Evolutionary conservation across 2,329 filamentous ascomycete species (phyloP), one percentile per base, ranked within the genome.

Genomic region (Sclerotinia nivalis): DNA sequence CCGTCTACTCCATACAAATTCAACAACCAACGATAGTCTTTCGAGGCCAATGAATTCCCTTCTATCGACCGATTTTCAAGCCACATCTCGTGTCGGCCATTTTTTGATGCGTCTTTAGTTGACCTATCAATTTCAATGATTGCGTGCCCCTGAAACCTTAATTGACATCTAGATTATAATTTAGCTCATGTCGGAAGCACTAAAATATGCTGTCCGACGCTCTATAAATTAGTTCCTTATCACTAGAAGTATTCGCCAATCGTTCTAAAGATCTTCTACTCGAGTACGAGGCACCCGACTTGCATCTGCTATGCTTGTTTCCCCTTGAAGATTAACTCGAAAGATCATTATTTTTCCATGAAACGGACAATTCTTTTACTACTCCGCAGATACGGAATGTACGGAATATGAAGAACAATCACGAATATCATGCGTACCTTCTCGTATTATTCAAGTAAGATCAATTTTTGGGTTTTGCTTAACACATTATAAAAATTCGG

Each of bases 201-300:
- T 37, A 59, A 59, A 25, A 40, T 59, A 43, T 37, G 12, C 9
- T 40, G 55, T 59, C 40, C 56, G 37, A 45, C n/a, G 37, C 40
- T n/a, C 22, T 50, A 25, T 50, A 50, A 13, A 25, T 55, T 55
- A 15, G 52, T 50, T 22, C 20, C 31, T 25, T 9, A 40, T 43
- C 55, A n/a, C 7, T 64, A 50, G 45, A 50, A 12, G n/a, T 64
- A 25, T 50, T 64, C 60, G 60, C 45, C 60, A 64, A 64, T 64
- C 61, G 31, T 52, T 40, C 61, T 40, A 50, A 25, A 64, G 47
- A 52, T 64, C 61, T 52, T 52, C 31, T 64, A 43, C 40, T 43
- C 40, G 12, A 15, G 12, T 43, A 25, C 45, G 22, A 37, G 8
- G 5, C 40, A 61, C 31, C n/a, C 31, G 54, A 37, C 20, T 22